Percentiles rank a stretch among this genome's conserved stretches.
These are phyloP conservation scores for Pelargonium myrrhifolium DNA, from an alignment of 441 rosid species.

Conservation along the genomic window DNA sequence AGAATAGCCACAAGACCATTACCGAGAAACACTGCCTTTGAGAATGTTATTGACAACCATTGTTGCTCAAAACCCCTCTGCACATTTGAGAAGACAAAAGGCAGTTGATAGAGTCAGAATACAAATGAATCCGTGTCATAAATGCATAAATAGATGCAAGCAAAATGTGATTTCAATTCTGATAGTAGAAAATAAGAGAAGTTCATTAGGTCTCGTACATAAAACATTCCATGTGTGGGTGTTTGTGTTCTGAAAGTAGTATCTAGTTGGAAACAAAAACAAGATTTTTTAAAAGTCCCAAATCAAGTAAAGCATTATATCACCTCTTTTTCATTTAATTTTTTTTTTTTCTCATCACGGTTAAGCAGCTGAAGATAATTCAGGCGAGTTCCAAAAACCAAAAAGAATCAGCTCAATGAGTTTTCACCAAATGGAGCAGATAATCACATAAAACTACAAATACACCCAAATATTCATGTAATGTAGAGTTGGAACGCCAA, in stretches of 20 bases:
- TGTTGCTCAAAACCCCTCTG: conserved; percentile 95
- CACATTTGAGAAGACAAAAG: conserved; percentile 16
- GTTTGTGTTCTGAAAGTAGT: background rate
- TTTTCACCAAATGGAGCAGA: too few relatives aligned
- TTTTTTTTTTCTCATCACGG: background rate
- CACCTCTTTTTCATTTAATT: too few relatives aligned
- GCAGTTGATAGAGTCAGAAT: background rate
- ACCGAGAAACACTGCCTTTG: conserved; percentile 93
- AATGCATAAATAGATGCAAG: background rate
- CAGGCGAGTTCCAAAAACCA: too few relatives aligned
- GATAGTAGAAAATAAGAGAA: too few relatives aligned
- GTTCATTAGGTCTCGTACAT: too few relatives aligned
- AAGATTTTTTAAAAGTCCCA: too few relatives aligned
- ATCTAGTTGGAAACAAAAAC: background rate
- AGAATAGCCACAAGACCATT: conserved; percentile 94
- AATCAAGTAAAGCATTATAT: too few relatives aligned
- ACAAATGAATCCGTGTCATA: background rate
- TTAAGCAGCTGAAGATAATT: background rate
- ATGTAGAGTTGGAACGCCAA: too few relatives aligned
- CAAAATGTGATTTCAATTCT: too few relatives aligned
- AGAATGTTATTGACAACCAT: conserved; percentile 88
- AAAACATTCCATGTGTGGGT: background rate
- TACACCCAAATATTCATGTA: too few relatives aligned
- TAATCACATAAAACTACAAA: too few relatives aligned
- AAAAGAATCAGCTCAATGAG: too few relatives aligned